Evolutionary conservation across 805 yeast genomes (phyloP), one percentile per base, ranked within the genome.

Genomic region (Starmerella asiatica): DNA sequence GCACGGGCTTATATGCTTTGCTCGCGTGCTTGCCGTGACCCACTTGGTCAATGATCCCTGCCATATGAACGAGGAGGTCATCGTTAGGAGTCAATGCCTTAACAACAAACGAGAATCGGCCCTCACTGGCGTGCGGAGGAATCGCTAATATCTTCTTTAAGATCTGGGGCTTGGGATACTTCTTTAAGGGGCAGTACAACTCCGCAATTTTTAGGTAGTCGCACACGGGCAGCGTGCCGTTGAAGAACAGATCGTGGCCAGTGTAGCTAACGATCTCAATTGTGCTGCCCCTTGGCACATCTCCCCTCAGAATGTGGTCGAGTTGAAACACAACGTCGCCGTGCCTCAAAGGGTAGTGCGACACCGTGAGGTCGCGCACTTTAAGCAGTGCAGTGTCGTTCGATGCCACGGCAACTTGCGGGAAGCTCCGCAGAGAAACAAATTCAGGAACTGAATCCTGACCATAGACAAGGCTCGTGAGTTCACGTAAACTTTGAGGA

Each of bases 31-130:
- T n/a, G n/a, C 41, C 44, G 18, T 34, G 40, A 11, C 42, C 34
- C 24, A 23, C 44, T 16, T 45, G 19, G 29, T 50, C 56, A 3
- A 51, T 26, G 5, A 44, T 28, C 4, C 42, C 55, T 4, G 53
- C 59, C 14, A 56, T 15, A 5, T 49, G 46, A 11, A 48, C 42
- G 11, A 56, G 34, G 19, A 47, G 43, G 5, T 38, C 45, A 3
- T 44, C 43, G 2, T 39, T 38, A 0, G 59, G 56, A 5, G 49
- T 45, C 1, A 19, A 29, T 11, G 48, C 54, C 27, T 45, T 47
- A 24, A 56, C 58, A 4, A 55, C 30, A 38, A 57, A 56, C 21
- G 58, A 51, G 32, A 53, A 48, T 9, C 47, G 42, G n/a, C 55
- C 58, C 1, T 48, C n/a, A n/a, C n/a, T n/a, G n/a, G n/a, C n/a